Base-by-base conservation (phyloP, 1,284 basidiomycete genomes). In the Leccinum subatratum region DNA sequence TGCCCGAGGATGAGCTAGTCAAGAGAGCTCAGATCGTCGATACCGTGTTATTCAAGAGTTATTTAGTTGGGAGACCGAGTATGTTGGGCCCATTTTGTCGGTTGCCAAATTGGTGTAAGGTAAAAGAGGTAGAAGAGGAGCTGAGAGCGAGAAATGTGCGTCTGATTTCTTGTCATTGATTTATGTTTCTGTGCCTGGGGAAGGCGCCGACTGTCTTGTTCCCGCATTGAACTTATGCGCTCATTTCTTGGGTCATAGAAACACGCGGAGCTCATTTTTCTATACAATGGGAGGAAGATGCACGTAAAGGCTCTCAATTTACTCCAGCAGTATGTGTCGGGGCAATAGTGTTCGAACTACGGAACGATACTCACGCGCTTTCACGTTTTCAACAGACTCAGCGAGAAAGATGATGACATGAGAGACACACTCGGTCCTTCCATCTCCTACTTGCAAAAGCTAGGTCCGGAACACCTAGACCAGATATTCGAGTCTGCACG, bases 201-300 rank as follows among this genome's bases (percentile, higher is more conserved):
- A 30, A 14, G 22, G 22, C 6, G 2, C 14, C n/a, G 22, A 11
- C 16, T 18, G 30, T 32, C 6, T 22, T 39, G 12, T 58, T 22
- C 28, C 48, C 6, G 20, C 11, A 48, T 20, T 2, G n/a, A 8
- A 25, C 28, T 30, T 12, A 18, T 11, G 18, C 7, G 22, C 68
- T 61, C 25, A 68, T 59, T 42, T 34, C 64, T 12, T 63, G 45
- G 64, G 4, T 32, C 60, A 11, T 73, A 97, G 93, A 96, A 95
- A 88, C 93, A 87, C 73, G 85, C 89, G 2, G 97, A 99, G 77
- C 84, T 99, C 63, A 89, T 95, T 61, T 92, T 94, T 75, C 80
- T 99, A 48, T 99, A 98, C 76, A 89, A 93, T 72, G 95, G 94
- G 59, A 96, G 96, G 82, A 92, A 92, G 79, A 96, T 96, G 94